phyloP scores from a whole-genome alignment of 345 rosid species.

The Syzygium aromaticum region DNA sequence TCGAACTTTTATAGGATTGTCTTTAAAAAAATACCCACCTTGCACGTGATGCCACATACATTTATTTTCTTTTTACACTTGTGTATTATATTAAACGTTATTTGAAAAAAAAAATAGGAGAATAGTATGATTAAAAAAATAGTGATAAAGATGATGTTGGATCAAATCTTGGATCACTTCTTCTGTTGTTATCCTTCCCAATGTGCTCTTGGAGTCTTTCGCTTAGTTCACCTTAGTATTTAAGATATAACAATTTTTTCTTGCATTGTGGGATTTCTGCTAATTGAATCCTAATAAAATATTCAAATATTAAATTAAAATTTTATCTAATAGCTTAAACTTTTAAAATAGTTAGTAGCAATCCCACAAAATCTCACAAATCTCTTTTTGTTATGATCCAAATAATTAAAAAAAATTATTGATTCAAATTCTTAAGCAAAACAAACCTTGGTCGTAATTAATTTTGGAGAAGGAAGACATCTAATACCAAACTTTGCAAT shows the following conservation, averaged over 20 bases:
- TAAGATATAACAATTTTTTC: not conserved
- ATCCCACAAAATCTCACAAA: too few relatives aligned
- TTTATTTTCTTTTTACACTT: not conserved
- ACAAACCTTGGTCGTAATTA: not conserved
- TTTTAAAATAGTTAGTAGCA: too few relatives aligned
- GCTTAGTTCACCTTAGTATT: not conserved
- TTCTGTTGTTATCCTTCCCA: not conserved
- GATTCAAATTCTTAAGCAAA: not conserved
- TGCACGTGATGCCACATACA: not conserved
- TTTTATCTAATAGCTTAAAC: too few relatives aligned
- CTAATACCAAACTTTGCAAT: not conserved
- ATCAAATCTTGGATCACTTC: not conserved
- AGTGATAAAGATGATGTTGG: not conserved
- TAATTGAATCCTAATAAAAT: not conserved
- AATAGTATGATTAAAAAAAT: not conserved
- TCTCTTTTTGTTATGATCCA: not conserved
- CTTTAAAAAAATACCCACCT: not conserved
- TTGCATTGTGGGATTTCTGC: not conserved
- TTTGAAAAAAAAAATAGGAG: not conserved
- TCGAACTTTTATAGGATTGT: not conserved
- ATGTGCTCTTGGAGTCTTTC: not conserved
- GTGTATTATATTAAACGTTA: not conserved
- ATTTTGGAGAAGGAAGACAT: not conserved
- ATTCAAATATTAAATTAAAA: too few relatives aligned
- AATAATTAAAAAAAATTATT: not conserved